Evolutionary conservation across 371 early-diverging fungal species (phyloP), one percentile per base, ranked within the genome.

Genomic region (Mortierella sp.): DNA sequence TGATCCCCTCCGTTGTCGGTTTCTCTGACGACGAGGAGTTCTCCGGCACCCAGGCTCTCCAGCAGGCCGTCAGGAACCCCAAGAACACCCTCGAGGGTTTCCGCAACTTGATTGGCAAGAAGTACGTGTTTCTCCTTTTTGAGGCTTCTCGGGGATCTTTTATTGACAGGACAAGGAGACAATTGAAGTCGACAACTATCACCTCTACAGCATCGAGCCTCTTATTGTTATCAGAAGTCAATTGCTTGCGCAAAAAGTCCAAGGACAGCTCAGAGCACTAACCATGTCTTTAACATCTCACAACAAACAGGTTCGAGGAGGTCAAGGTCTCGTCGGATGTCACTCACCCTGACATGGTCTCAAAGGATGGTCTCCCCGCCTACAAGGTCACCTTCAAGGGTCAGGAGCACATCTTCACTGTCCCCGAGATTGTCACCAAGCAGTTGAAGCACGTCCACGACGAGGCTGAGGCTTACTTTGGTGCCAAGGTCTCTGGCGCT

Each of bases 1-100:
- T 95, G 87, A 97, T 97, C 79, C 96, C 99, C 64, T 93, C 96
- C 64, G 94, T 92, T 85, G 94, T 98, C 69, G 96, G 97, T 78
- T 97, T 96, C 91, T 92, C 95, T n/a, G 95, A 93, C 65, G 93
- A 94, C 68, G 98, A 97, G 85, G 95, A 96, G 95, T 89, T 96
- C 77, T 92, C 93, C 73, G 99, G 99, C 76, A 94, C 96, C 65
- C 97, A 96, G 86, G 99, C 98, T 83, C 93, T 95, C 82, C 91
- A 92, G 84, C 97, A 97, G 89, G 92, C 92, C 74, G 92, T 97
- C 76, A 92, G 95, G 85, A 95, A 98, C 86, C 92, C 96, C 66
- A 89, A 92, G 79, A 96, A 94, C 85, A 98, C 97, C 53, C 91
- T 97, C 64, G 87, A 91, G 67, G 95, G 94, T 76, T 98, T 98